Conservation (phyloP, 176 grass and related monocot species). For the Eremochloa ophiuroides region DNA sequence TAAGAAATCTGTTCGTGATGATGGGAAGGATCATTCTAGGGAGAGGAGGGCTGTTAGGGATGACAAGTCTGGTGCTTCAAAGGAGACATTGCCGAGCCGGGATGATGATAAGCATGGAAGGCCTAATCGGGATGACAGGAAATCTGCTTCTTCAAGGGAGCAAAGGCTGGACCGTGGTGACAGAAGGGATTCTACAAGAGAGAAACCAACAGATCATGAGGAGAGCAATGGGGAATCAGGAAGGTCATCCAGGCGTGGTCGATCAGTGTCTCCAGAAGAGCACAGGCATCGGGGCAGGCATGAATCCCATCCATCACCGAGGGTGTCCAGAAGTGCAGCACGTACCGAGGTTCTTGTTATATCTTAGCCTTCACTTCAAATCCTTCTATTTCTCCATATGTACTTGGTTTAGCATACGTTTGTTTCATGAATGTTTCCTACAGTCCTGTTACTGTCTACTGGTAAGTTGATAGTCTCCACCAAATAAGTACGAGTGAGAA, state of each 20-base stretch:
- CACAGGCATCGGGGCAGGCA: conserved; percentile 29
- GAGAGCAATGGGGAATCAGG: conserved; percentile 38
- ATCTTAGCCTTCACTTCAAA: conserved; percentile 11
- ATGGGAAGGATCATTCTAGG: conserved; percentile 31
- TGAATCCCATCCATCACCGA: conserved; percentile 42
- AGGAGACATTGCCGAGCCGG: conserved; percentile 4
- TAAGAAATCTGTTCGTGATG: conserved; percentile 13
- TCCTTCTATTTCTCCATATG: background rate
- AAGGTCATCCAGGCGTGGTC: conserved; percentile 45
- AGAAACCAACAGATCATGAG: conserved; percentile 27
- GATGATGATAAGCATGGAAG: conserved; percentile 34
- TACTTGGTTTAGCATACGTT: conserved; percentile 1
- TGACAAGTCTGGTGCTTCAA: conserved; percentile 39
- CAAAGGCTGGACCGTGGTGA: conserved; percentile 28
- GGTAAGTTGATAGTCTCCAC: background rate
- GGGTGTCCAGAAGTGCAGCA: conserved; percentile 36
- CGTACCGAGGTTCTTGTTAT: conserved; percentile 69
- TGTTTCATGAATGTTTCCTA: background rate
- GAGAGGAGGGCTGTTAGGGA: conserved; percentile 33
- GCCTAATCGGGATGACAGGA: conserved; percentile 25
- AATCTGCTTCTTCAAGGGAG: conserved; percentile 31
- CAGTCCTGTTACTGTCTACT: background rate
- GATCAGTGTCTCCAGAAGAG: conserved; percentile 51
- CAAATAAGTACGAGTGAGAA: background rate
- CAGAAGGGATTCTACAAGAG: conserved; percentile 30